A percentile compares a stretch with the other conserved stretches of the same genome.
Conservation (phyloP, 176 grass and related monocot species). For the Phoenix dactylifera region DNA sequence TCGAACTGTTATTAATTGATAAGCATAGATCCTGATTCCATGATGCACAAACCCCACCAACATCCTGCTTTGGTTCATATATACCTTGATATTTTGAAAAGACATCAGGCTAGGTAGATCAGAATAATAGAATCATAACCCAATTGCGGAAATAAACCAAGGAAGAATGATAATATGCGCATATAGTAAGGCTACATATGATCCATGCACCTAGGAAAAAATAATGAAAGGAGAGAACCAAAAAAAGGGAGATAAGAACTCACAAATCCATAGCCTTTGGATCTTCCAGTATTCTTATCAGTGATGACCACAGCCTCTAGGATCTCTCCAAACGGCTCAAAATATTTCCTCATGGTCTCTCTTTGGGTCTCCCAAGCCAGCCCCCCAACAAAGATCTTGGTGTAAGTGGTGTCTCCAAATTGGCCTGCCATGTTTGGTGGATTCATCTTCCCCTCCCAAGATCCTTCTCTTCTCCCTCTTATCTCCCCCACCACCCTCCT, state of each 20-base stretch:
- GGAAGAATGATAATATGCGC: too few relatives aligned
- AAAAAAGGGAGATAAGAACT: neutral
- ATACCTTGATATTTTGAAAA: too few relatives aligned
- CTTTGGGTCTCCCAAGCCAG: slow-evolving; percentile 17
- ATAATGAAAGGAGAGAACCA: neutral
- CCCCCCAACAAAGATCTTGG: slow-evolving; percentile 19
- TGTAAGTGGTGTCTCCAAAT: slow-evolving; percentile 20
- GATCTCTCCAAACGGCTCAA: slow-evolving; percentile 17
- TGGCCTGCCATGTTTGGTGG: neutral
- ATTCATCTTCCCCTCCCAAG: too few relatives aligned
- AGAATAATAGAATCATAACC: too few relatives aligned
- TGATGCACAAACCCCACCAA: too few relatives aligned
- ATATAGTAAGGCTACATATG: too few relatives aligned
- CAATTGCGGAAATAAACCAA: too few relatives aligned
- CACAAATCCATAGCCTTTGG: slow-evolving; percentile 23
- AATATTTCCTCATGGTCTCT: slow-evolving; percentile 17
- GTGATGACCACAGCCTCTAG: slow-evolving; percentile 19
- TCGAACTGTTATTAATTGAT: too few relatives aligned
- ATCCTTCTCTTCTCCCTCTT: neutral
- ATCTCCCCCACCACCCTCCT: too few relatives aligned
- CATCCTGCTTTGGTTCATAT: too few relatives aligned
- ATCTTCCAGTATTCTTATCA: slow-evolving; percentile 18
- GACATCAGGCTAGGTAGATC: too few relatives aligned
- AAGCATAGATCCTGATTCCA: too few relatives aligned
- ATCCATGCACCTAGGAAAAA: neutral